Evolutionary conservation across 495 filamentous ascomycete species (phyloP).

Genomic region (Neurospora sp.): DNA sequence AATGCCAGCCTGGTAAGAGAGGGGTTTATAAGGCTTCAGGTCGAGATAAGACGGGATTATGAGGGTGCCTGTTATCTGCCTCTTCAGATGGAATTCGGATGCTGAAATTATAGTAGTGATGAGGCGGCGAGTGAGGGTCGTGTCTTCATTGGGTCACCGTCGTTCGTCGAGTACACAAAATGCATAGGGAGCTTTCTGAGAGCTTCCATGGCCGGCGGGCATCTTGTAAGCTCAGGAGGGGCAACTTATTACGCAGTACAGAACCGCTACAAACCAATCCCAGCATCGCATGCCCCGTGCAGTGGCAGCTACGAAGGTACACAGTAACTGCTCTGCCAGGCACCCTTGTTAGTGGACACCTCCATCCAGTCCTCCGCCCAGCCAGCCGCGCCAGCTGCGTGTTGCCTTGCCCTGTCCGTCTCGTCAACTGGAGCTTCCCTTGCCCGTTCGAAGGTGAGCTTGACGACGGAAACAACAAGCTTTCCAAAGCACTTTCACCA

Average conservation of each 20-base stretch:
- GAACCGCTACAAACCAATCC: background rate
- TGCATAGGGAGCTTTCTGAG: slow-evolving; percentile 3
- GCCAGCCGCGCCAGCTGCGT: slow-evolving; percentile 30
- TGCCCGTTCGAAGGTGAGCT: slow-evolving; percentile 4
- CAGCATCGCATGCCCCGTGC: slow-evolving; percentile 12
- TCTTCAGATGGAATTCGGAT: background rate
- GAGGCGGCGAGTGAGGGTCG: background rate
- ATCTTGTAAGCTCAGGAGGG: slow-evolving; percentile 7
- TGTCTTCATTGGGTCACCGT: background rate
- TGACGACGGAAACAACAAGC: slow-evolving; percentile 2
- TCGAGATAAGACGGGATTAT: background rate
- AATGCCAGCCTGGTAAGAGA: background rate
- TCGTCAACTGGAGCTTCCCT: slow-evolving; percentile 15
- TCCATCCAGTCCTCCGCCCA: background rate
- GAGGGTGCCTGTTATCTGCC: background rate
- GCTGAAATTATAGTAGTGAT: background rate
- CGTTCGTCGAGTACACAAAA: background rate
- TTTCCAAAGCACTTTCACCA: background rate
- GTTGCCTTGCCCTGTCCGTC: slow-evolving; percentile 24
- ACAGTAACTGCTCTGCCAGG: background rate
- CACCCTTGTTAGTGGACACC: slow-evolving; percentile 7
- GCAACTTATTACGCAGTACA: slow-evolving; percentile 3
- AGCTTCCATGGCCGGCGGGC: slow-evolving; percentile 6
- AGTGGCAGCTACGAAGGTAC: background rate
- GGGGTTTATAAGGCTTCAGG: background rate